Evolutionary conservation across 768 basidiomycete genomes (phyloP), one percentile per base, ranked within the genome.

Genomic region (Porpolomopsis calyptriformis): DNA sequence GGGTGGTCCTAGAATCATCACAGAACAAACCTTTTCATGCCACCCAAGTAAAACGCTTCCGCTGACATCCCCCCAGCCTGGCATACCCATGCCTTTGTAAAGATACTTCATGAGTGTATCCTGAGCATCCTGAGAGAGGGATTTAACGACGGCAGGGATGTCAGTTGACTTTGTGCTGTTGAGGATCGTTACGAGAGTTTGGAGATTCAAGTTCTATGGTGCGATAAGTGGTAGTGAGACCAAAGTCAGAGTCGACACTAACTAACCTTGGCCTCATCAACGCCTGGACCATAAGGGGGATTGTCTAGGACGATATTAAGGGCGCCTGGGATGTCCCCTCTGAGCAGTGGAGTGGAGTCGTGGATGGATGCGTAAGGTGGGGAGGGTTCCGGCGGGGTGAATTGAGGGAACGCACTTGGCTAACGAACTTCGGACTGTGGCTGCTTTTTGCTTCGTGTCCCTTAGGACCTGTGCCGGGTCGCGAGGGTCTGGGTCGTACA

Each of bases 61-160:
- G 52, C 73, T 76, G 53, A 75, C 69, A 55, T 77, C 76, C n/a
- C 71, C 74, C 70, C 72, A 74, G 14, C 73, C 74, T 19, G 74
- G 73, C 69, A 76, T 70, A 2, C 67, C 73, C 93, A 96, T 97
- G 12, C 89, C 93, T 68, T 98, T 98, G 77, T 97, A 98, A 12
- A 98, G 69, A 59, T 94, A 98, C 61, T 93, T 94, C 94, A 96
- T 98, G 45, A 97, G 73, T 25, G 82, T 86, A 58, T 96, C 94
- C 57, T 92, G 88, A 36, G 74, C 67, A 42, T 87, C 83, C 53
- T 74, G 74, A 2, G 81, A 74, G 24, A 97, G 72, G 0, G 72
- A 61, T 56, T 81, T 85, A 60, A 96, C 73, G 41, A 85, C 78
- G 20, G 66, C 66, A 2, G 83, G 72, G 51, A 97, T 89, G 51